Evolutionary conservation across 805 yeast species (phyloP), one percentile per base, ranked within the genome.

Genomic region (Lipomyces mesembrius): DNA sequence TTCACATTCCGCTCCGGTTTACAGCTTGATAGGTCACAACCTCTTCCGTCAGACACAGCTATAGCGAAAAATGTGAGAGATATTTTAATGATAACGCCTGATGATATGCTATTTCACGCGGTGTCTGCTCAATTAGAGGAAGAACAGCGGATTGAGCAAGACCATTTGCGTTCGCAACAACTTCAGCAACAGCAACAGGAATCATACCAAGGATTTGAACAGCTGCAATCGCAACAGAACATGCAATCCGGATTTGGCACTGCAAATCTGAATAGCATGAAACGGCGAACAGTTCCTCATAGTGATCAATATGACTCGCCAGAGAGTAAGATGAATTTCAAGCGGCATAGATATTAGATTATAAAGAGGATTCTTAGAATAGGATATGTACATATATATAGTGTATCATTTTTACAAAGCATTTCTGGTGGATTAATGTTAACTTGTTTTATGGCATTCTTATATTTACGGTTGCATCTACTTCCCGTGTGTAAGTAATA

Each of bases 51-150:
- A 2, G 51, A 60, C 11, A 57, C 57, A 8, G 25, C 71, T 12
- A 9, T 65, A 6, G 59, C 65, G 32, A 67, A 65, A 22, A 62
- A 62, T 39, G 32, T 66, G 3, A 32, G 68, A 34, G 71, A 67
- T 27, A 59, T 59, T 29, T 11, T 67, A 46, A 65, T 67, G 68
- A 37, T 61, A 14, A 61, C 69, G 14, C 71, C 71, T 12, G 71
- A 65, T 25, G 69, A 67, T 54, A 66, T 67, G 14, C 53, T 67
- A 39, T 67, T 67, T 29, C 65, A 63, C n/a, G 71, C 71, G n/a
- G 66, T 67, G 8, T 67, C 70, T 2, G 71, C 71, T 2, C 66
- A 65, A 56, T 29, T 65, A 9, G 69, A 65, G 27, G 69, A 64
- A 37, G 71, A 67, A 51, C 68, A 67, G 60, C 60, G 54, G 20